A percentile compares a stretch with the other conserved stretches of the same genome.
phyloP scores from a whole-genome alignment of 768 basidiomycete species.

The Amanita polypyramis region DNA sequence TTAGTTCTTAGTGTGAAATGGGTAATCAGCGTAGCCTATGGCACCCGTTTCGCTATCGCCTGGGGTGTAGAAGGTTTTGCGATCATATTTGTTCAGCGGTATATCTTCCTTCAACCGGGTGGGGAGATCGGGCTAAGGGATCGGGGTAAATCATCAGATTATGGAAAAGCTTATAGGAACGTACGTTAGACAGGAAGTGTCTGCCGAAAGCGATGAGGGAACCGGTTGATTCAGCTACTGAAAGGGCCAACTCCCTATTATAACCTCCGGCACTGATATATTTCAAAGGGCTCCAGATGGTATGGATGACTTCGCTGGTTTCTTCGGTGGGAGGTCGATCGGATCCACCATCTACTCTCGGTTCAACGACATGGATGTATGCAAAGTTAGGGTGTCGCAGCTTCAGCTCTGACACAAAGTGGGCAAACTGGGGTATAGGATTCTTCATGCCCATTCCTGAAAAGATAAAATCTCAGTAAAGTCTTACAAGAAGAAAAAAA shows the following conservation, averaged over 20 bases:
- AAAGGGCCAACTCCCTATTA: conserved; percentile 27
- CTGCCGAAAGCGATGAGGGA: conserved; percentile 21
- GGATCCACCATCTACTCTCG: conserved; percentile 16
- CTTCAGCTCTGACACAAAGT: conserved; percentile 33
- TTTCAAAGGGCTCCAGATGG: conserved; percentile 31
- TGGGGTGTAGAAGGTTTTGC: conserved; percentile 28
- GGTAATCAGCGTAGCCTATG: conserved; percentile 22
- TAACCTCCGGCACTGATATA: conserved; percentile 37
- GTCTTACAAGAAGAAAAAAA: neutral
- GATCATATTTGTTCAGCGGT: conserved; percentile 22
- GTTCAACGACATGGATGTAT: conserved; percentile 43
- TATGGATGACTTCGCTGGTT: conserved; percentile 33
- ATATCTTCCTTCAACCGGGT: conserved; percentile 23
- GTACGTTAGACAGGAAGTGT: conserved; percentile 23
- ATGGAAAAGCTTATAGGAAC: conserved; percentile 8
- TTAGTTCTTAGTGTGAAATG: conserved; percentile 12
- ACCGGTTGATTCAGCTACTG: conserved; percentile 23
- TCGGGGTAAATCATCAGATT: neutral
- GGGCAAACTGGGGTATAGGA: conserved; percentile 42
- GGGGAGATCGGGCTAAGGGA: conserved; percentile 31
- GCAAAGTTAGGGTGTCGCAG: conserved; percentile 31
- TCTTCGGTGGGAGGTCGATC: conserved; percentile 9
- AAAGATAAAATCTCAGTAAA: conserved; percentile 8
- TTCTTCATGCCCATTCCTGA: conserved; percentile 41
- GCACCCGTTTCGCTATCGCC: conserved; percentile 15